Evolutionary conservation across 2,329 filamentous ascomycete genomes (phyloP), one percentile per base, ranked within the genome.

Genomic region (Arthroderma uncinatum): DNA sequence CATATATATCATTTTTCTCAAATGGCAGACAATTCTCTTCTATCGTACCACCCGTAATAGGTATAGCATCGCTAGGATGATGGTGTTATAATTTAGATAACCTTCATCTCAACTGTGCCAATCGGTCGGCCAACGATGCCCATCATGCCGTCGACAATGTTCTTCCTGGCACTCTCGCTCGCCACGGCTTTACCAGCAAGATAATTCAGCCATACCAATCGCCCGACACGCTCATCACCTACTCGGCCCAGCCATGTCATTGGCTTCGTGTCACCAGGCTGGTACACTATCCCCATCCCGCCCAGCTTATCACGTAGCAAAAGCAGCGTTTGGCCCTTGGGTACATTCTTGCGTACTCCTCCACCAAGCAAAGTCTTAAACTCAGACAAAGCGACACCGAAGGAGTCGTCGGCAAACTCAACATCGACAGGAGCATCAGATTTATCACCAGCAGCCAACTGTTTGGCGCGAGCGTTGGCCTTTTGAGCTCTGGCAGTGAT

Each of bases 201-300:
- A 72, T 95, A 98, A 63, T 91, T 86, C 68, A 96, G 73, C 92
- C 92, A 97, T 21, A 97, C 74, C 59, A 92, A 74, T 58, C 87
- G 82, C 57, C 86, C 86, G 10, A 98, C 77, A 56, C 92, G 78
- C 74, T 93, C 87, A 67, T 97, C 93, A 0, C 71, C 65, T 0
- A 97, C 83, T 0, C 78, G 75, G 1, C 93, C 93, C 63, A 97
- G 69, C 68, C 70, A 79, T 69, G 75, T 77, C 71, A 78, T 67
- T 36, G 72, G 68, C 39, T 75, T 71, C 60, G 70, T 66, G 12
- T 73, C 71, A 37, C 77, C 76, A 67, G 68, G 76, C 61, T 82
- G 78, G 58, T 85, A 90, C 62, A 85, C 78, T 47, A 89, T 80
- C 59, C 81, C 80, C 65, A 95, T 70, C 53, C 71, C 75, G 0